phyloP scores from a whole-genome alignment of 495 filamentous ascomycete genomes.

The Aspergillus olivimuriae region DNA sequence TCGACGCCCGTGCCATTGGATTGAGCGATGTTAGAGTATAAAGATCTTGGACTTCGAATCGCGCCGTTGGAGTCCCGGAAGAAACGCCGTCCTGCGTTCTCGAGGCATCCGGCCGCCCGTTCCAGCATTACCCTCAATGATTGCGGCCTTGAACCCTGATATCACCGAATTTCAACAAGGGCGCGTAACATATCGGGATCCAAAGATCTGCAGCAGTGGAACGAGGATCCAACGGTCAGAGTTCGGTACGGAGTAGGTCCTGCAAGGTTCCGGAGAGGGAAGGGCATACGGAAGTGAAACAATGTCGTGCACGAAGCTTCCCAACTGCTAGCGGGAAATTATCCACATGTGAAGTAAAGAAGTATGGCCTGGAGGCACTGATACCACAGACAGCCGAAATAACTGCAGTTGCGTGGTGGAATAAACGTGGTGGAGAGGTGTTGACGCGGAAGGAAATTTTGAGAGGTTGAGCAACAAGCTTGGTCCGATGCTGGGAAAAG shows the following conservation, averaged over 20 bases:
- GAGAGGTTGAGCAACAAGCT: conserved; percentile 8
- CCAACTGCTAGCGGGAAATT: conserved; percentile 2
- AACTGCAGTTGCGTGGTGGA: background rate
- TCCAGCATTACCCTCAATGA: conserved; percentile 70
- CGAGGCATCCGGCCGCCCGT: conserved; percentile 69
- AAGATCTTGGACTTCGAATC: conserved; percentile 49
- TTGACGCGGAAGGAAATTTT: conserved; percentile 16
- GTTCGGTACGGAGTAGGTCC: background rate
- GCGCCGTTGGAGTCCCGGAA: conserved; percentile 50
- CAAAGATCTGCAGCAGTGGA: background rate
- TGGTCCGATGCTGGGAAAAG: conserved; percentile 14
- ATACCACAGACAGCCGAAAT: too few species aligned
- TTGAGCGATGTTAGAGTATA: conserved; percentile 63
- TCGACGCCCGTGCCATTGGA: conserved; percentile 56
- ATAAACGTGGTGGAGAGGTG: conserved; percentile 1
- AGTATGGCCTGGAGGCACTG: too few species aligned
- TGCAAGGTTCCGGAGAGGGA: conserved; percentile 7
- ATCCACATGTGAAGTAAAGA: background rate
- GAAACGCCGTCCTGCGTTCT: conserved; percentile 66
- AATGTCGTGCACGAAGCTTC: conserved; percentile 7
- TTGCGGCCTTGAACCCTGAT: conserved; percentile 32
- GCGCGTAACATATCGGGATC: conserved; percentile 25
- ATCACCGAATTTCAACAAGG: conserved; percentile 18
- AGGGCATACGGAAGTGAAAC: conserved; percentile 17
- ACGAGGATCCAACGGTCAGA: conserved; percentile 7